These are phyloP conservation scores for Trametes polyzona DNA, from an alignment of 1,284 basidiomycete species.

Conservation along the genomic window DNA sequence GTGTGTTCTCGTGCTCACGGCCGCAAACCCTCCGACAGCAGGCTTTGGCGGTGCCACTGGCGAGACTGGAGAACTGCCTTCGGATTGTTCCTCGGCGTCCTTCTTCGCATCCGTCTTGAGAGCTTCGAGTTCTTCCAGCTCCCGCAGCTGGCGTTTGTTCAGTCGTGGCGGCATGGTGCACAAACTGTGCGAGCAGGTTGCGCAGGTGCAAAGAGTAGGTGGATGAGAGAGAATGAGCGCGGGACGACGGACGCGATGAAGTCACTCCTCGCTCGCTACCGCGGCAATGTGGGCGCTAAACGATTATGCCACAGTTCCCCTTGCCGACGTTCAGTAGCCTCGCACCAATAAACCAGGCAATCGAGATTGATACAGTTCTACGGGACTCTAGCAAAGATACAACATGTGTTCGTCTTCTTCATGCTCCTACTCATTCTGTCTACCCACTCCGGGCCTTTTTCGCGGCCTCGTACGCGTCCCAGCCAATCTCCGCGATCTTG, in stretches of 20 bases:
- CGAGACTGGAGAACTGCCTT: constrained; percentile 36
- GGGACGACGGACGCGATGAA: not conserved
- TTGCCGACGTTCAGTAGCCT: not conserved
- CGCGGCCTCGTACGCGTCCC: constrained; percentile 73
- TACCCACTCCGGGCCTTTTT: constrained; percentile 3
- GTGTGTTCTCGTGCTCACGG: constrained; percentile 45
- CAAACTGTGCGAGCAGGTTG: not conserved
- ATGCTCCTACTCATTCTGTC: not conserved
- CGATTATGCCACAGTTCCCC: too few species aligned
- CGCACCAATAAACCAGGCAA: not conserved
- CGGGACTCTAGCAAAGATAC: not conserved
- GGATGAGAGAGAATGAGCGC: not conserved
- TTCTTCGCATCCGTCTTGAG: constrained; percentile 40
- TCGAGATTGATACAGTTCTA: constrained; percentile 1
- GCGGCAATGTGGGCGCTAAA: too few species aligned
- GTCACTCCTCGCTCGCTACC: too few species aligned
- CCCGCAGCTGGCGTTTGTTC: constrained; percentile 87
- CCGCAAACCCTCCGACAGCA: constrained; percentile 54
- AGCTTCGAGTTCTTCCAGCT: constrained; percentile 75
- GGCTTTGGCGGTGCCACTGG: constrained; percentile 25
- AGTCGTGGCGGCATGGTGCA: constrained; percentile 65
- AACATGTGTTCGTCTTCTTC: not conserved
- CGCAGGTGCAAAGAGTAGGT: too few species aligned
- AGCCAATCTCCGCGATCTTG: constrained; percentile 78
- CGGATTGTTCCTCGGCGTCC: constrained; percentile 35